A percentile compares a stretch with the other conserved stretches of the same genome.
These are phyloP conservation scores for Narthecium ossifragum DNA, from an alignment of 106 monocot genomes.

Conservation along the genomic window DNA sequence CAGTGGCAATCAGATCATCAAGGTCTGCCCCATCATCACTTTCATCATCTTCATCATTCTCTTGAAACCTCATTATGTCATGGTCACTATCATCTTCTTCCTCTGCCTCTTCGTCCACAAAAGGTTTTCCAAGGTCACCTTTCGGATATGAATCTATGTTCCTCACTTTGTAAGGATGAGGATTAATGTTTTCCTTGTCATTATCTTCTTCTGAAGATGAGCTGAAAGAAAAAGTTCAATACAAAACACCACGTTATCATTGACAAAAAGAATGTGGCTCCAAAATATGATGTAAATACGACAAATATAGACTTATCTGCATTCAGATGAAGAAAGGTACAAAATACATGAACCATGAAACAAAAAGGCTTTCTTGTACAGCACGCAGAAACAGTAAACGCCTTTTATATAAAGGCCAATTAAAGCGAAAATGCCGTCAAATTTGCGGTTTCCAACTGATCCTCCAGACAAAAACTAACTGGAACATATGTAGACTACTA, in stretches of 20 bases:
- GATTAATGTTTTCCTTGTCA: slow-evolving; percentile 75
- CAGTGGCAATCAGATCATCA: slow-evolving; percentile 75
- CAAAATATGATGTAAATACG: too few relatives aligned
- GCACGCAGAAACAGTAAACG: too few relatives aligned
- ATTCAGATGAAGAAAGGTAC: not conserved
- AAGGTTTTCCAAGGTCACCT: slow-evolving; percentile 46
- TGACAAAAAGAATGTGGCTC: not conserved
- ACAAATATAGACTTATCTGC: not conserved
- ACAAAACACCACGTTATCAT: too few relatives aligned
- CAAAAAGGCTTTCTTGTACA: not conserved
- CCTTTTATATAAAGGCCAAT: too few relatives aligned
- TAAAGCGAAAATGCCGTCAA: too few relatives aligned
- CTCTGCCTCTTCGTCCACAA: slow-evolving; percentile 96
- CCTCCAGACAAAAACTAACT: too few relatives aligned
- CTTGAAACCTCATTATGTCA: slow-evolving; percentile 57
- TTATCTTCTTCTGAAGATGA: slow-evolving; percentile 67
- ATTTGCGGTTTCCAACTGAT: too few relatives aligned
- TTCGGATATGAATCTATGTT: slow-evolving; percentile 28
- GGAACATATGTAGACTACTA: too few relatives aligned
- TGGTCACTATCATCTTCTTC: slow-evolving; percentile 92
- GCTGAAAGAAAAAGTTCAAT: slow-evolving; percentile 31
- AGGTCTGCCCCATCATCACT: slow-evolving; percentile 50
- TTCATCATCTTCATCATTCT: slow-evolving; percentile 63
- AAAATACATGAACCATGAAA: not conserved
- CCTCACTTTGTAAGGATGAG: slow-evolving; percentile 16